Percentiles rank a stretch among this genome's conserved stretches.
These are phyloP conservation scores for Stagonosporopsis rhizophila DNA, from an alignment of 2,329 filamentous ascomycete genomes.

Conservation along the genomic window DNA sequence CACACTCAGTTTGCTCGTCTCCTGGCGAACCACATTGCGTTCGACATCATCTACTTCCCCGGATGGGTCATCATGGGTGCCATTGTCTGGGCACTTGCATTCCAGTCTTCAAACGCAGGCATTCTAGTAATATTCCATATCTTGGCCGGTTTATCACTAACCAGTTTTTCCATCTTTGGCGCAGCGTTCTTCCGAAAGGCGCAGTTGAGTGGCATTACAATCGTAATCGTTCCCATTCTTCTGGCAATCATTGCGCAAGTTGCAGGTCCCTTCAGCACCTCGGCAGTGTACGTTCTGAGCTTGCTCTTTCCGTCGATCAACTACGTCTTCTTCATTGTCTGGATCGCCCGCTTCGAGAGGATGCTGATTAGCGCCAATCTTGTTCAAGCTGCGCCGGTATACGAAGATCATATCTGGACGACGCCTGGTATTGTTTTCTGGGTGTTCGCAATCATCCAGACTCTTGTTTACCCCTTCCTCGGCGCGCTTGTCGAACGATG, in stretches of 20 bases:
- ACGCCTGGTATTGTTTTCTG: constrained; percentile 79
- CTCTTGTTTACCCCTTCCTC: constrained; percentile 76
- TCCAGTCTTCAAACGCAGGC: constrained; percentile 52
- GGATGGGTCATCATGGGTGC: constrained; percentile 81
- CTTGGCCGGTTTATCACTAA: constrained; percentile 75
- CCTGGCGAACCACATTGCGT: constrained; percentile 78
- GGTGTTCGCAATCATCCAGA: constrained; percentile 79
- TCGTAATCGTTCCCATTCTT: constrained; percentile 74
- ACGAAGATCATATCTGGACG: constrained; percentile 59
- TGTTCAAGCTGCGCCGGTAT: constrained; percentile 63
- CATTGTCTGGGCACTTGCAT: constrained; percentile 69
- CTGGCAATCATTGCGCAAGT: constrained; percentile 85
- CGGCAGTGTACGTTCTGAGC: constrained; percentile 71
- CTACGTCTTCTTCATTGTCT: constrained; percentile 81
- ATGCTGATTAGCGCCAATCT: constrained; percentile 67
- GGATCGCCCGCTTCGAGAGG: constrained; percentile 78
- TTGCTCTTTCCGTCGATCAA: constrained; percentile 87
- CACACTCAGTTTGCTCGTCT: constrained; percentile 79
- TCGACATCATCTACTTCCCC: constrained; percentile 79
- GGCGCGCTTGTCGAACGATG: constrained; percentile 76
- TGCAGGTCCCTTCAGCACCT: constrained; percentile 67
- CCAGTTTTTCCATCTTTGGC: constrained; percentile 81
- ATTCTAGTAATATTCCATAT: constrained; percentile 69
- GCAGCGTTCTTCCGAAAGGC: constrained; percentile 86
- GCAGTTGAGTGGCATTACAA: constrained; percentile 83